Evolutionary conservation across 1,284 basidiomycete genomes (phyloP), one percentile per base, ranked within the genome.

Genomic region (Boletus smithii): DNA sequence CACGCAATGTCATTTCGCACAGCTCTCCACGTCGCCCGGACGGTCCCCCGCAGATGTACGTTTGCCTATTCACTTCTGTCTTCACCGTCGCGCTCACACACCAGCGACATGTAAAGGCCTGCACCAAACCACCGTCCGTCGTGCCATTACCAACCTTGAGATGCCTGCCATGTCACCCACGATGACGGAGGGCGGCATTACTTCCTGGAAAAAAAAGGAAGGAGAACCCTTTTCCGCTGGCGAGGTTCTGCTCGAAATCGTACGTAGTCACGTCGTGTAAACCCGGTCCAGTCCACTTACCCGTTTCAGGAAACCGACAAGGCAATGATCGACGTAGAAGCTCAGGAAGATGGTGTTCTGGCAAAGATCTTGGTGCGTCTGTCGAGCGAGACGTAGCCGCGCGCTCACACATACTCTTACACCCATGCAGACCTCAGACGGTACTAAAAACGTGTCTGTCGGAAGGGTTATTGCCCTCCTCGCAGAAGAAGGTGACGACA

Each of bases 151-250:
- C 33, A 80, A 81, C 50, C 77, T 94, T 52, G 71, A 79, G 54
- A 93, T 94, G 89, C 91, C 91, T n/a, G 91, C 91, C 55, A 97
- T 98, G 94, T 95, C 91, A 2, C 95, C 95, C 16, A 98, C 95
- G 6, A 99, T 98, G 95, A 95, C 92, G 6, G 95, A 97, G 68
- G 95, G 95, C 53, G 93, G 91, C 13, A 93, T 99, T 56, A 76
- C 92, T 0, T 75, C 75, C 20, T 99, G 95, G 95, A 97, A 97
- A 76, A 87, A 87, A 73, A 78, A 82, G 59, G 91, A 92, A 62
- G 95, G 95, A 20, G 91, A 95, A 54, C 62, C 78, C 1, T 98
- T 95, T 65, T 62, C 74, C 4, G 78, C 89, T 9, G 95, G 95
- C 22, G 95, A 98, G 59, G 91, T 97, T 34, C 69, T 98, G 49